Evolutionary conservation across 2,329 filamentous ascomycete genomes (phyloP), one percentile per base, ranked within the genome.

Genomic region (Neofusicoccum kwambonambiense): DNA sequence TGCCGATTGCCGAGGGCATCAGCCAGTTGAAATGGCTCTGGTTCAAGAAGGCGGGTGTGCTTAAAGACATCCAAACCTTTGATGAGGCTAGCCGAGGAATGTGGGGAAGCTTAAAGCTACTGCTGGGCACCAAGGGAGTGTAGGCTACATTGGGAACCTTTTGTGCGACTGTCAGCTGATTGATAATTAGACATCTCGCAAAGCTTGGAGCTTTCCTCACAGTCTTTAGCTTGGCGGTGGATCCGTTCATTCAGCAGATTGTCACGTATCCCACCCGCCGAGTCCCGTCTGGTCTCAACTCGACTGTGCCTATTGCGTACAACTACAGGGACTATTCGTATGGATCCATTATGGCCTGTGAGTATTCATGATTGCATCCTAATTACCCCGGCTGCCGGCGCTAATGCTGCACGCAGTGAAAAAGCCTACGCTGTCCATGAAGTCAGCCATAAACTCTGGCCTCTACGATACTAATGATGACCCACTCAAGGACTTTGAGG

Each of bases 21-120:
- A 71, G 72, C 45, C 78, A 80, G 66, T 66, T 77, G 41, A 79
- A 79, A 67, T 79, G 77, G 77, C 17, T 67, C 3, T 70, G 74
- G 62, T 74, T 74, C 62, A 64, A 64, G 17, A 57, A 64, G 54
- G 54, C 51, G 31, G 54, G 62, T 17, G 52, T 51, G 17, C 45
- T 64, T 7, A 58, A 60, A 12, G 62, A 64, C 17, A 64, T 64
- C 37, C 51, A 64, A 19, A 64, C 52, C 8, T 64, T 57, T 42
- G 62, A 64, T 17, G 51, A 64, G 62, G 62, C 62, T 13, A 64
- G 62, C 11, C 39, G 62, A 41, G 62, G 62, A 17, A 31, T 54
- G 47, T 63, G 35, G 35, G 61, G 61, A 6, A 63, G 61, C 15
- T 0, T 63, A 37, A 63, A 63, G 22, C 15, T 63, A 22, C 61